A percentile compares a stretch with the other conserved stretches of the same genome.
These are phyloP conservation scores for Rhodocollybia butyracea DNA, from an alignment of 768 basidiomycete genomes.

Conservation along the genomic window DNA sequence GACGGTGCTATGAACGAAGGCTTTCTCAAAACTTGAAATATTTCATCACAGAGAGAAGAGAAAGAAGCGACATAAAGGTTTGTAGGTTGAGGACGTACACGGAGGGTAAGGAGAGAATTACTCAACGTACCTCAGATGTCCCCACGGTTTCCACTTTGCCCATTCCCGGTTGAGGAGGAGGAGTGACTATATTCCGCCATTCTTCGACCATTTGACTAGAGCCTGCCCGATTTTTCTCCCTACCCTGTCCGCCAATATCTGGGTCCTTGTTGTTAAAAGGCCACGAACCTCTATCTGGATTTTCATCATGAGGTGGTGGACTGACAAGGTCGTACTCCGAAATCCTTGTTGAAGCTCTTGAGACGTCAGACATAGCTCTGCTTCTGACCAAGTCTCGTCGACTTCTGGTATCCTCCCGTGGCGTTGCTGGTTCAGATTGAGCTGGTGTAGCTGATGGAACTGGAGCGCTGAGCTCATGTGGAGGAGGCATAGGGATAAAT, in stretches of 20 bases:
- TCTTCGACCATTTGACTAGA: constrained; percentile 1
- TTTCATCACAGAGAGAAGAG: neutral
- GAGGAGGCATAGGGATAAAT: constrained; percentile 2
- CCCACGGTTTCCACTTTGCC: neutral
- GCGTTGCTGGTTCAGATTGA: neutral
- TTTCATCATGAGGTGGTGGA: constrained; percentile 3
- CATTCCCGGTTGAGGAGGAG: neutral
- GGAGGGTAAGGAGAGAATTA: neutral
- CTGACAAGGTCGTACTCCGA: constrained; percentile 9
- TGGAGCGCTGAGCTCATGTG: neutral
- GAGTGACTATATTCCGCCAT: constrained; percentile 4
- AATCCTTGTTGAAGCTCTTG: constrained; percentile 6
- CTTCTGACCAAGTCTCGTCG: neutral
- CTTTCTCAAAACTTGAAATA: constrained; percentile 4
- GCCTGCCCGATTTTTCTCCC: neutral
- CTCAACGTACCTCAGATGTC: neutral
- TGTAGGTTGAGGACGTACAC: neutral
- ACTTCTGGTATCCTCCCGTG: neutral
- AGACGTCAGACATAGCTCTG: neutral
- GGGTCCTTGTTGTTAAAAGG: neutral
- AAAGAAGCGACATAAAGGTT: neutral
- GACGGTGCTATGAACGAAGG: neutral
- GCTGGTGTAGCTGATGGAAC: neutral
- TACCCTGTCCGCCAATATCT: neutral
- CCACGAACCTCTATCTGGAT: neutral